Evolutionary conservation across 2,329 filamentous ascomycete genomes (phyloP).

Genomic region (Paramyrothecium roridum): DNA sequence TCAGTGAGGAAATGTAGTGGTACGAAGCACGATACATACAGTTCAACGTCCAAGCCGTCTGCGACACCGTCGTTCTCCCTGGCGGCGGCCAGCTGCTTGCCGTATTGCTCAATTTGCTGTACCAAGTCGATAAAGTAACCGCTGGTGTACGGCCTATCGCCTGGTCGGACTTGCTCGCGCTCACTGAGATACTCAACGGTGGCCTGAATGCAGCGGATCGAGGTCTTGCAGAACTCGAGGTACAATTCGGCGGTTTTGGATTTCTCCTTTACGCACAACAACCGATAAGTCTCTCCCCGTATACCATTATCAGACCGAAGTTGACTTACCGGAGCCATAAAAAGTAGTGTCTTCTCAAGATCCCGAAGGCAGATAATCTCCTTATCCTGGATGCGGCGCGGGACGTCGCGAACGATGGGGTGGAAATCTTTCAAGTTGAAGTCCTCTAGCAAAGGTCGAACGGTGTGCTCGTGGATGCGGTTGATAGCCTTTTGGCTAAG

Average conservation of each 20-base stretch:
- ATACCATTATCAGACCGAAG: slow-evolving; percentile 50
- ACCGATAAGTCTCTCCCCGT: slow-evolving; percentile 67
- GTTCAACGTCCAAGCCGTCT: slow-evolving; percentile 55
- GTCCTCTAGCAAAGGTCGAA: slow-evolving; percentile 75
- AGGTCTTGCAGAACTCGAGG: slow-evolving; percentile 84
- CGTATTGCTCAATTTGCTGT: slow-evolving; percentile 89
- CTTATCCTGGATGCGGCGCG: slow-evolving; percentile 75
- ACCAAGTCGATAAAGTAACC: slow-evolving; percentile 96
- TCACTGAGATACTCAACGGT: slow-evolving; percentile 84
- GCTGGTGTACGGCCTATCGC: slow-evolving; percentile 89
- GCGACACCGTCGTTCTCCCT: slow-evolving; percentile 63
- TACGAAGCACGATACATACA: slow-evolving; percentile 42
- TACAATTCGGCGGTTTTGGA: slow-evolving; percentile 69
- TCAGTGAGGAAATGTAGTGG: slow-evolving; percentile 25
- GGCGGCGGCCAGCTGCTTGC: slow-evolving; percentile 73
- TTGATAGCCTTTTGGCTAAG: slow-evolving; percentile 69
- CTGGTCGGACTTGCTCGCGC: slow-evolving; percentile 77
- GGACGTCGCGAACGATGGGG: slow-evolving; percentile 73
- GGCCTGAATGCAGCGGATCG: slow-evolving; percentile 85
- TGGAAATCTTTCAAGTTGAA: slow-evolving; percentile 75
- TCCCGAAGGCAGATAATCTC: slow-evolving; percentile 90
- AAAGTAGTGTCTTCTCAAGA: slow-evolving; percentile 88
- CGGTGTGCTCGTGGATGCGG: slow-evolving; percentile 75
- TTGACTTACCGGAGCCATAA: slow-evolving; percentile 89
- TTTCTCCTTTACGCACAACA: slow-evolving; percentile 72